Evolutionary conservation across 2,329 filamentous ascomycete species (phyloP).

Genomic region (Aspergillus chevalieri): DNA sequence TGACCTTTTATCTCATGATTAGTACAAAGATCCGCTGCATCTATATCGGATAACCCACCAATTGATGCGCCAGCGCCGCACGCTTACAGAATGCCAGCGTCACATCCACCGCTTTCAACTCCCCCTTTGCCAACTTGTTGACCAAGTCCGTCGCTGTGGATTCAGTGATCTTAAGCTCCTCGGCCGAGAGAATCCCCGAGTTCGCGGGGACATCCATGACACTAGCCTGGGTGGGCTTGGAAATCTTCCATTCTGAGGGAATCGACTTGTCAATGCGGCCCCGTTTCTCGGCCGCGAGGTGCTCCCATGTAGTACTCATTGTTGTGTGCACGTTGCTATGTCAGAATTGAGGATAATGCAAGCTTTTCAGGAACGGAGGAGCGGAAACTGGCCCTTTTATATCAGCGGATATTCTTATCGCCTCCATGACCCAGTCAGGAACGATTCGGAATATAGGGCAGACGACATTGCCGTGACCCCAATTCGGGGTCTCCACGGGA

Average conservation of each 20-base stretch:
- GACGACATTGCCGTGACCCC: neutral
- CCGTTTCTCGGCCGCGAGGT: conserved; percentile 13
- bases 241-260: conserved; percentile 13
- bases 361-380: neutral
- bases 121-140: conserved; percentile 2
- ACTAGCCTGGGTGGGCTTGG: conserved; percentile 3
- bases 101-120: conserved; percentile 6
- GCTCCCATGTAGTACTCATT: conserved; percentile 9
- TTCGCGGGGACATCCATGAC: conserved; percentile 9
- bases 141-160: conserved; percentile 12
- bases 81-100: conserved; percentile 31
- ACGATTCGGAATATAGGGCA: neutral
- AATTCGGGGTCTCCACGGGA: neutral
- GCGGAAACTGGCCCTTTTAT: neutral
- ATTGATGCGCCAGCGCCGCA: conserved; percentile 31
- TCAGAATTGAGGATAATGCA: neutral
- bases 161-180: conserved; percentile 14
- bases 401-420: neutral
- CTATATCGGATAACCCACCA: conserved; percentile 3
- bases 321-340: neutral
- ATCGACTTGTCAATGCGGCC: conserved; percentile 13
- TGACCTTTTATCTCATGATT: neutral
- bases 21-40: neutral
- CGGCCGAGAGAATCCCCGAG: conserved; percentile 9
- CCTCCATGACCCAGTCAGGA: neutral